Percentiles rank a stretch among this genome's conserved stretches.
Conservation (phyloP, 2,329 filamentous ascomycete genomes). For the Neonectria hederae region DNA sequence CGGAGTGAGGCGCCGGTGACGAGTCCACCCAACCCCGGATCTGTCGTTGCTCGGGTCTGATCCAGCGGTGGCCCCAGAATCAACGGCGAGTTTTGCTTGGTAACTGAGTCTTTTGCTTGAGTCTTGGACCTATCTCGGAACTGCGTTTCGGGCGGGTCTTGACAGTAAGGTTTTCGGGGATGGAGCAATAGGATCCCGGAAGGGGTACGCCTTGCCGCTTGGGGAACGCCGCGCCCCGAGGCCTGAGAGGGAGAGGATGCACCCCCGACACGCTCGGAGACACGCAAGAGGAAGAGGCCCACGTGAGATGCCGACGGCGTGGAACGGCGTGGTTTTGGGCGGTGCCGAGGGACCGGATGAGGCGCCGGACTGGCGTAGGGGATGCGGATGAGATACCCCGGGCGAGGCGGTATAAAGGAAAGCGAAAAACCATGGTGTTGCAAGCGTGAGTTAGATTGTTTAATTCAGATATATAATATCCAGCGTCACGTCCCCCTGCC, state of each 20-base stretch:
- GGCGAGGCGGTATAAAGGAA: slow-evolving; percentile 7
- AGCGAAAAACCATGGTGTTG: background rate
- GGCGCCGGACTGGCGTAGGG: background rate
- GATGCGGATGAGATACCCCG: slow-evolving; percentile 3
- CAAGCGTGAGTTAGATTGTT: background rate
- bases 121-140: background rate
- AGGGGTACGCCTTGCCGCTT: slow-evolving; percentile 26
- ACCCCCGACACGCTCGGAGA: background rate
- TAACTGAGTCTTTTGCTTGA: background rate
- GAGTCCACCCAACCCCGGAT: slow-evolving; percentile 18
- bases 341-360: background rate
- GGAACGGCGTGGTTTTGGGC: background rate
- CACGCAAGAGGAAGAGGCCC: background rate
- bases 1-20: background rate
- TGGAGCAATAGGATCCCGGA: slow-evolving; percentile 18
- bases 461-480: slow-evolving; percentile 8
- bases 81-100: slow-evolving; percentile 1
- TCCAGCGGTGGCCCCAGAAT: background rate
- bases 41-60: slow-evolving; percentile 1
- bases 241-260: background rate
- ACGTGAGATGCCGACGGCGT: slow-evolving; percentile 36
- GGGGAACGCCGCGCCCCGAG: slow-evolving; percentile 37
- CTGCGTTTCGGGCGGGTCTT: background rate
- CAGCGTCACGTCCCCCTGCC: background rate
- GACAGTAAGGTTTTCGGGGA: slow-evolving; percentile 33